Percentiles rank a stretch among this genome's conserved stretches.
Evolutionary conservation across 176 grass and related monocot species (phyloP).

Genomic region (Triticum timopheevii): DNA sequence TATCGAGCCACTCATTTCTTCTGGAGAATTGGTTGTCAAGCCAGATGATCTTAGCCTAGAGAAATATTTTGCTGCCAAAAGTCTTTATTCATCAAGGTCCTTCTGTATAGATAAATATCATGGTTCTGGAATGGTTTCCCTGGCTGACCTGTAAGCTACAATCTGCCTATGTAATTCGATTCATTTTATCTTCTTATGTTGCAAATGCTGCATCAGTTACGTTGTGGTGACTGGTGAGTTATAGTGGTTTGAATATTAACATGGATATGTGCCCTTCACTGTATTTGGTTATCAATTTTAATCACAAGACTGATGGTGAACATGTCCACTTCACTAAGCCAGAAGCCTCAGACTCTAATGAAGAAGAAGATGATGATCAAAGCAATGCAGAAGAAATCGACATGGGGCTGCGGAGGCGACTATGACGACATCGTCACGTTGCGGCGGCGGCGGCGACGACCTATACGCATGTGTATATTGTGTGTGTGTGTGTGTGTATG

Average conservation of each 20-base stretch:
- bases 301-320: constrained; percentile 91
- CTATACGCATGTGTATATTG: no score
- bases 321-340: constrained; percentile 70
- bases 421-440: no score
- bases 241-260: not conserved
- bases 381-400: constrained; percentile 18
- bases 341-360: constrained; percentile 43
- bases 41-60: constrained; percentile 66
- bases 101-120: constrained; percentile 72
- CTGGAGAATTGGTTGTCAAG: constrained; percentile 49
- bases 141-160: constrained; percentile 84
- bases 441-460: no score
- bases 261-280: not conserved
- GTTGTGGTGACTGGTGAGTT: not conserved
- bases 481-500: no score
- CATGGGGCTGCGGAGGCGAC: no score
- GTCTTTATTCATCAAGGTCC: constrained; percentile 81
- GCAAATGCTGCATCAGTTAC: not conserved
- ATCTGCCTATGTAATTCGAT: not conserved
- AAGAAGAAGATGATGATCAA: constrained; percentile 41
- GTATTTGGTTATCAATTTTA: constrained; percentile 55
- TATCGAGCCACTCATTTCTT: constrained; percentile 64
- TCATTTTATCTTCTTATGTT: constrained; percentile 5
- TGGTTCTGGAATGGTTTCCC: constrained; percentile 87
- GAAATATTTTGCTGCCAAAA: constrained; percentile 83